phyloP scores from a whole-genome alignment of 768 basidiomycete species.

The Leccinellum albellum region DNA sequence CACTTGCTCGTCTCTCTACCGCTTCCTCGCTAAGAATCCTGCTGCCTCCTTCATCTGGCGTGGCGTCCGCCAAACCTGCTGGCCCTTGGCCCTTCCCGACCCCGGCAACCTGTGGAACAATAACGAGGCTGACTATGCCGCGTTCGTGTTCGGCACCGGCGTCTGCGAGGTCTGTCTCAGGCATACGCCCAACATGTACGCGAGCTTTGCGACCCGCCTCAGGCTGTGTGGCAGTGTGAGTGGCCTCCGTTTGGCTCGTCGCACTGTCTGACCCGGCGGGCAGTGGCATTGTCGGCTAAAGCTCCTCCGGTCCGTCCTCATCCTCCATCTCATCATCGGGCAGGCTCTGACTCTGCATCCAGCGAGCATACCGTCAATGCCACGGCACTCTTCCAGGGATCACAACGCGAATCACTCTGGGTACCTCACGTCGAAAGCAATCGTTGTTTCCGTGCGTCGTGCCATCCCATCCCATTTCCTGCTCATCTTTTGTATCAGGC shows the following conservation, averaged over 20 bases:
- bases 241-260: neutral
- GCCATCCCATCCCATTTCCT: neutral
- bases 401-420: slow-evolving; percentile 8
- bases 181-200: slow-evolving; percentile 35
- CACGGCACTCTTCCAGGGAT: neutral
- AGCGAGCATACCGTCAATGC: slow-evolving; percentile 16
- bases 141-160: slow-evolving; percentile 58
- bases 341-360: neutral
- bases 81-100: slow-evolving; percentile 38
- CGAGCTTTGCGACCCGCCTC: slow-evolving; percentile 46
- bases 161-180: slow-evolving; percentile 53
- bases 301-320: slow-evolving; percentile 15
- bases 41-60: slow-evolving; percentile 58
- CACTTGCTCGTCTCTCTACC: slow-evolving; percentile 51
- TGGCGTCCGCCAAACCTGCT: slow-evolving; percentile 38
- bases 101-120: slow-evolving; percentile 36
- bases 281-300: slow-evolving; percentile 22
- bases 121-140: slow-evolving; percentile 58
- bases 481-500: slow-evolving; percentile 1
- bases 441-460: slow-evolving; percentile 20
- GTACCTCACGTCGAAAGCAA: slow-evolving; percentile 22
- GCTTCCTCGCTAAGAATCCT: slow-evolving; percentile 42
- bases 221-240: slow-evolving; percentile 44
- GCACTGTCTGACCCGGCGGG: neutral
- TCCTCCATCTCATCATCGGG: neutral